Evolutionary conservation across 495 filamentous ascomycete genomes (phyloP).

Genomic region (Coniosporium apollinis): DNA sequence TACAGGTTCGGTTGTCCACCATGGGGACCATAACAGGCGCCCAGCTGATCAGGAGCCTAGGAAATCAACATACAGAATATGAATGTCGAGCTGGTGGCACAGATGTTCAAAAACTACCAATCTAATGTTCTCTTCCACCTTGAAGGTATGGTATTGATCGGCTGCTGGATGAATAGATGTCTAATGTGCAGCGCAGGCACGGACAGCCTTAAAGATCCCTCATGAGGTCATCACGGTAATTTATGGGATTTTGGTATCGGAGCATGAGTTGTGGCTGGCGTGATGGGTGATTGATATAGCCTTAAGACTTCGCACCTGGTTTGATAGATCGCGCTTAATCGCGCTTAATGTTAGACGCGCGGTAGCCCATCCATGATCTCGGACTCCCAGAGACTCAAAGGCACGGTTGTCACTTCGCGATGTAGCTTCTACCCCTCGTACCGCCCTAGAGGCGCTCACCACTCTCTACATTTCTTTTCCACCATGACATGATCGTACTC

Average conservation of each 20-base stretch:
- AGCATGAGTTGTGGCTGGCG: no score
- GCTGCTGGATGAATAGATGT: constrained; percentile 1
- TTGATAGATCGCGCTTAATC: no score
- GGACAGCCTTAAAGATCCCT: constrained; percentile 67
- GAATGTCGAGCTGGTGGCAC: constrained; percentile 92
- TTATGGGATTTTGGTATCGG: no score
- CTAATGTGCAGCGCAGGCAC: constrained; percentile 40
- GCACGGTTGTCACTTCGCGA: no score
- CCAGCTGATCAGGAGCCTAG: constrained; percentile 24
- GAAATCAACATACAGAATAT: constrained; percentile 97
- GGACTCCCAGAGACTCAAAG: no score
- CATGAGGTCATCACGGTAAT: no score
- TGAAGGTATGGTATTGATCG: constrained; percentile 46
- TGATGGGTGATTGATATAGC: no score
- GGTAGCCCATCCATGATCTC: no score
- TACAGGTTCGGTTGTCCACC: constrained; percentile 43
- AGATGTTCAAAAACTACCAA: constrained; percentile 99
- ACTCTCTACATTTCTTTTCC: background rate
- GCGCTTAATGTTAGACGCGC: no score
- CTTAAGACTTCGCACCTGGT: no score
- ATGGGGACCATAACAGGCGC: background rate
- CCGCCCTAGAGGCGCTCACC: no score
- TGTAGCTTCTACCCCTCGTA: no score
- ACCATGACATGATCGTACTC: background rate
- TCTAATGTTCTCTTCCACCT: constrained; percentile 95